A percentile compares a stretch with the other conserved stretches of the same genome.
phyloP scores from a whole-genome alignment of 177 flowering plant genomes.

The Vitis hybrid region DNA sequence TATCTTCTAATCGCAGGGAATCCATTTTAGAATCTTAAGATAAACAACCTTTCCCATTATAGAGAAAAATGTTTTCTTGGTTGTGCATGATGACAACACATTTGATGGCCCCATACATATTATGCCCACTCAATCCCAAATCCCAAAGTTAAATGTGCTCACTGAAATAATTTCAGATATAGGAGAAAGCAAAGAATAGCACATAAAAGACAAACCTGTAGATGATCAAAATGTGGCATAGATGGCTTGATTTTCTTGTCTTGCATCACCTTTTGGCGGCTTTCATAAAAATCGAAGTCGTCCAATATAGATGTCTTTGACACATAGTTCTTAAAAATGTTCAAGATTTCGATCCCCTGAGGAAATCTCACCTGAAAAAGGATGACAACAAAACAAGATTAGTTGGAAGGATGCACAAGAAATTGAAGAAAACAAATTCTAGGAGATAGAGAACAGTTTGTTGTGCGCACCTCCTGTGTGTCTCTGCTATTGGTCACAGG shows the following conservation, averaged over 20 bases:
- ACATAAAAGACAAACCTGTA: conserved; percentile 31
- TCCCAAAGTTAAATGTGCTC: neutral
- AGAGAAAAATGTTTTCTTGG: too few relatives aligned
- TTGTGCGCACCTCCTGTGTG: conserved; percentile 58
- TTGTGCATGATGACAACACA: neutral
- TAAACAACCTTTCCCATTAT: neutral
- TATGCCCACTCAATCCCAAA: neutral
- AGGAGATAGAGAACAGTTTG: neutral
- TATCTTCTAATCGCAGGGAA: conserved; percentile 1
- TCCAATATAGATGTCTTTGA: conserved; percentile 59
- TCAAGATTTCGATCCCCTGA: conserved; percentile 58
- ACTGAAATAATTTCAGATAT: neutral
- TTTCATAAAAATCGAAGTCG: conserved; percentile 65
- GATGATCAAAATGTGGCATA: conserved; percentile 23
- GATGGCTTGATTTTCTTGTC: conserved; percentile 41
- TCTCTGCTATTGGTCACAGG: conserved; percentile 75
- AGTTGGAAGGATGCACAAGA: neutral
- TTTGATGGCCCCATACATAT: too few relatives aligned
- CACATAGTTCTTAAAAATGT: conserved; percentile 47
- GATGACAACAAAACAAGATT: neutral
- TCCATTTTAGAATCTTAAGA: neutral
- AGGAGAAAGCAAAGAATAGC: neutral
- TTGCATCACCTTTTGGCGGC: conserved; percentile 60
- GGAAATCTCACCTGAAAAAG: conserved; percentile 46
- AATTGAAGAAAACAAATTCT: neutral